Evolutionary conservation across 441 rosid species (phyloP), one percentile per base, ranked within the genome.

Genomic region (Capsella rubella): DNA sequence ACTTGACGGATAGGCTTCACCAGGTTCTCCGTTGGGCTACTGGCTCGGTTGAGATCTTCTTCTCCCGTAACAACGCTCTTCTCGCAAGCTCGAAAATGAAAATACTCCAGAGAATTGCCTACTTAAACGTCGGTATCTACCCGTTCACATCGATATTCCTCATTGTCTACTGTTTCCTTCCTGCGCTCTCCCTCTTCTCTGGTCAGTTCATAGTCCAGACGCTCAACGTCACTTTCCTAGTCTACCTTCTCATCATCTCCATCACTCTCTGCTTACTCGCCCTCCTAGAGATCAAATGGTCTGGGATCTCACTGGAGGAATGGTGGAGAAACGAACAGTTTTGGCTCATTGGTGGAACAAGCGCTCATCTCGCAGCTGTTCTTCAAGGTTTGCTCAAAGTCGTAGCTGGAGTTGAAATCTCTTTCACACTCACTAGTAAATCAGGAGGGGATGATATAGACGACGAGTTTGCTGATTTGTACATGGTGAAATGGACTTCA

Each of bases 281-380:
- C 5, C 55, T 90, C 52, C 97, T 92, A 5, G 97, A 92, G 85
- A 85, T 92, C 60, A 90, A 89, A 80, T 92, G 97, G 97, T 92
- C 97, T 5, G 96, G 96, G 13, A 90, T 92, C 75, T 89, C 81
- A 18, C 79, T 92, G 1, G 96, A 92, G 65, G 96, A 92, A 67
- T 90, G 96, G 96, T 92, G 97, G 97, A 80, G 97, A 64, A 92
- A 90, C 59, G 97, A 92, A 76, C 97, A 92, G 76, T 92, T 92
- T 66, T 92, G 96, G 96, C 79, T 92, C 75, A 92, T 92, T 9
- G 97, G 96, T 34, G 97, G 97, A 16, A 92, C 97, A 14, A 92
- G 97, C 37, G 96, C 97, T 3, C 97, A 92, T 68, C 86, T 92
- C 7, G 97, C 96, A 3, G 97, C 97, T 7, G 97, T 92, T 66